Evolutionary conservation across 257 asterid genomes (phyloP), one percentile per base, ranked within the genome.

Genomic region (Lycium ferocissimum): DNA sequence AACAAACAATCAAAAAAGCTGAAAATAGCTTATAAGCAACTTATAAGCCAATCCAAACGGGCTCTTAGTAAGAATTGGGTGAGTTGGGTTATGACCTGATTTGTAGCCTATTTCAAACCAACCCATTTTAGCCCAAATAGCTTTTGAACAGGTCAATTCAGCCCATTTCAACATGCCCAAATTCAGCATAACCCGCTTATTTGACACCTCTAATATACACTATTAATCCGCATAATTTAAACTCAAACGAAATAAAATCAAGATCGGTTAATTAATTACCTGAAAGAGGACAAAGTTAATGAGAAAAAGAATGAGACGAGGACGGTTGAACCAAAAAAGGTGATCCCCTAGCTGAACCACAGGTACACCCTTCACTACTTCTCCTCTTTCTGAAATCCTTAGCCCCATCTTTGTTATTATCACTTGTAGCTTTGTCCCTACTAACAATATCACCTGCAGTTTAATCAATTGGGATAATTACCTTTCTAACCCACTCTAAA

Each of bases 261-360:
- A 63, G 12, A 69, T n/a, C 12, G 43, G 49, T 33, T 5, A 22
- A 20, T 13, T 9, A 17, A 9, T 5, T 18, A 95, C 99, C 94
- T 96, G 98, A 80, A 96, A 96, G 81, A 96, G 98, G 3, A 96
- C 98, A 80, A 96, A 96, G 82, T 95, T 93, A 45, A 96, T 93
- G 47, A 95, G 97, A 65, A 79, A 96, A 53, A 96, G 98, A 76
- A 93, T 86, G 82, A 95, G 93, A 0, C 91, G 93, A 0, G 98
- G 99, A 2, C 94, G 94, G 54, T 90, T 95, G 91, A 96, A 95
- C 98, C 99, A 95, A 81, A 96, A 96, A 45, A 96, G 98, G 22
- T 96, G 84, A 59, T 96, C 98, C 0, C 94, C 98, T 0, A 93
- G 97, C 79, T 90, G 91, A 85, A 96, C 99, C 75, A 95, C 94